Evolutionary conservation across 768 basidiomycete genomes (phyloP), one percentile per base, ranked within the genome.

Genomic region (Mycena pura): DNA sequence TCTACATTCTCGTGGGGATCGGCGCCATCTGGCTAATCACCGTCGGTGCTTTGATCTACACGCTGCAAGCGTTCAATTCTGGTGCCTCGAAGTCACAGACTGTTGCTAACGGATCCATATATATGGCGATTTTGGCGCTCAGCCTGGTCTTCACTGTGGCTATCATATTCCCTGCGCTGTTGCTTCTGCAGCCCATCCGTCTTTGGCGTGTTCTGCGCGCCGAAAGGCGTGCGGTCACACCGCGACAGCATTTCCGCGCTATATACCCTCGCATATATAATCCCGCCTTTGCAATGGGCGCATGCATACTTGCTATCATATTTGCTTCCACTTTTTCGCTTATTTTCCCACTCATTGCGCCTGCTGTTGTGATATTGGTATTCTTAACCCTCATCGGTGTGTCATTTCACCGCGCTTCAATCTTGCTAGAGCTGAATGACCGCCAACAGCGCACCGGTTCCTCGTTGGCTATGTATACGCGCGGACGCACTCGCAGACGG

Each of bases 381-480:
- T 78, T 89, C 49, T 77, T 92, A 15, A 86, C 86, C 10, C 75
- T 91, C 56, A 80, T 91, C 64, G 88, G 89, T 88, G 70, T 60
- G 85, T 74, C 24, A 25, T 49, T 29, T 36, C 39, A 6, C 57
- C 38, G 34, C 32, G 29, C 28, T 51, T 49, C 5, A 25, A 15
- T 29, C 15, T 51, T 14, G 7, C 25, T 39, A 13, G 22, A 19
- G 22, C 39, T 60, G 41, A 32, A 19, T 51, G 57, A 11, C 9
- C 21, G 3, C 13, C 41, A 40, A 17, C 64, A 91, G 92, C 91
- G n/a, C 89, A 91, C 73, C 89, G 91, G 34, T 93, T 85, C 75
- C 82, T 92, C 51, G 77, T 91, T 60, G 88, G 90, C 32, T 91
- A 93, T 71, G 90, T 92, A 19, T 90, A 88, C 68, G 90, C 83